These are phyloP conservation scores for Coemansia javaensis DNA, from an alignment of 192 early-diverging fungal species.

Conservation along the genomic window DNA sequence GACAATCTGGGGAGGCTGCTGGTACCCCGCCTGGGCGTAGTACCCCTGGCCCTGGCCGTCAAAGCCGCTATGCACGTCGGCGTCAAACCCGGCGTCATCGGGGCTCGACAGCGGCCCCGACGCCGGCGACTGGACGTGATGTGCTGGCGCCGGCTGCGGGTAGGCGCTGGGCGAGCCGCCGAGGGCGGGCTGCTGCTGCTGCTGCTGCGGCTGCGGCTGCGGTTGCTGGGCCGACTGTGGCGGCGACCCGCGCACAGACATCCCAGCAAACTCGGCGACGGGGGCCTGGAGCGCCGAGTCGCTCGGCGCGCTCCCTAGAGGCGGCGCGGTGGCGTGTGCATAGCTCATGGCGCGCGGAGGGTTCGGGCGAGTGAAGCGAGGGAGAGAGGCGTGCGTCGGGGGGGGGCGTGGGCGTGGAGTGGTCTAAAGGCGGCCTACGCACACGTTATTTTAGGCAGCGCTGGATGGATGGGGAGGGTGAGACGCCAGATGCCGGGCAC, in stretches of 20 bases:
- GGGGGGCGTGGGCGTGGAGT: too few relatives aligned
- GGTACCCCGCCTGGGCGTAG: slow-evolving; percentile 27
- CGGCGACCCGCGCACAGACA: slow-evolving; percentile 12
- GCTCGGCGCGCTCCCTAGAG: too few relatives aligned
- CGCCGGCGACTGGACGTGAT: neutral
- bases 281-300: slow-evolving; percentile 4
- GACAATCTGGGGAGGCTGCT: neutral
- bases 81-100: slow-evolving; percentile 25
- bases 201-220: neutral
- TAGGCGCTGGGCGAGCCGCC: slow-evolving; percentile 21
- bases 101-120: slow-evolving; percentile 2
- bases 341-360: too few relatives aligned
- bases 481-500: too few relatives aligned
- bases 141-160: slow-evolving; percentile 21
- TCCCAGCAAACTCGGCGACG: slow-evolving; percentile 20
- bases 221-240: neutral
- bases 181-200: neutral
- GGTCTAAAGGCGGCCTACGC: too few relatives aligned
- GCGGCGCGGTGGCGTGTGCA: too few relatives aligned
- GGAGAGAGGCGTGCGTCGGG: too few relatives aligned
- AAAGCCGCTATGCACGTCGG: slow-evolving; percentile 39
- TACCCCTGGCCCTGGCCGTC: slow-evolving; percentile 38
- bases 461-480: too few relatives aligned
- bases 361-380: too few relatives aligned
- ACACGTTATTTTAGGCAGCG: too few relatives aligned